phyloP scores from a whole-genome alignment of 495 filamentous ascomycete species.

The Penicillium desertorum region DNA sequence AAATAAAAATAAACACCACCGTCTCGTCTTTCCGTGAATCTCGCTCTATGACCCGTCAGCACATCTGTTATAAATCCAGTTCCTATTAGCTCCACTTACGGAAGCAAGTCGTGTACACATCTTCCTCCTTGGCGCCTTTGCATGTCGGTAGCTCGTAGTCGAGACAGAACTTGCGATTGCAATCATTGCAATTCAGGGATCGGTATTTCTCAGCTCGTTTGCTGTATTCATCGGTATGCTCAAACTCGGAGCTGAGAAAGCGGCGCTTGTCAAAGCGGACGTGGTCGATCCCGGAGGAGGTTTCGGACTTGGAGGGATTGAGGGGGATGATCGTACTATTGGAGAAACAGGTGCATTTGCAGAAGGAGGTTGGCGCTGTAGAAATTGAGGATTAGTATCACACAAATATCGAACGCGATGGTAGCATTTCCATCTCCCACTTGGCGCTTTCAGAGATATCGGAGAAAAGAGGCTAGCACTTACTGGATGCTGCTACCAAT shows the following conservation, averaged over 20 bases:
- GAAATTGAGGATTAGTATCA: conserved; percentile 13
- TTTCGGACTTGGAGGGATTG: conserved; percentile 30
- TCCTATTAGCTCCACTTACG: conserved; percentile 48
- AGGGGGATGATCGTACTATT: conserved; percentile 84
- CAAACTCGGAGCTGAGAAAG: conserved; percentile 12
- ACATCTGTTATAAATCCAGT: conserved; percentile 10
- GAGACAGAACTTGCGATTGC: conserved; percentile 89
- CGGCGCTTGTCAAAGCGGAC: conserved; percentile 25
- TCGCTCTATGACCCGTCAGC: conserved; percentile 54
- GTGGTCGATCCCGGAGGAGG: conserved; percentile 22
- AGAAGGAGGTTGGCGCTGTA: conserved; percentile 74
- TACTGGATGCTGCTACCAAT: conserved; percentile 34
- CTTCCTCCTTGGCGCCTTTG: conserved; percentile 77
- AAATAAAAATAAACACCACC: conserved; percentile 89
- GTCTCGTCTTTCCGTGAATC: conserved; percentile 87
- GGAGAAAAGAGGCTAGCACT: conserved; percentile 12
- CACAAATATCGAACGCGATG: conserved; percentile 1
- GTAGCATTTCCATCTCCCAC: neutral
- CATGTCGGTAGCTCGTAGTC: conserved; percentile 82
- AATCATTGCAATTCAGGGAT: conserved; percentile 69
- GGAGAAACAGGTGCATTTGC: conserved; percentile 94
- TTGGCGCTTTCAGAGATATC: neutral
- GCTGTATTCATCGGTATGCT: conserved; percentile 2
- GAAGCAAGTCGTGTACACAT: conserved; percentile 88
- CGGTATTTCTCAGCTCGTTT: conserved; percentile 38